Percentiles rank a stretch among this genome's conserved stretches.
Conservation (phyloP, 768 basidiomycete genomes). For the Leccinellum albellum region DNA sequence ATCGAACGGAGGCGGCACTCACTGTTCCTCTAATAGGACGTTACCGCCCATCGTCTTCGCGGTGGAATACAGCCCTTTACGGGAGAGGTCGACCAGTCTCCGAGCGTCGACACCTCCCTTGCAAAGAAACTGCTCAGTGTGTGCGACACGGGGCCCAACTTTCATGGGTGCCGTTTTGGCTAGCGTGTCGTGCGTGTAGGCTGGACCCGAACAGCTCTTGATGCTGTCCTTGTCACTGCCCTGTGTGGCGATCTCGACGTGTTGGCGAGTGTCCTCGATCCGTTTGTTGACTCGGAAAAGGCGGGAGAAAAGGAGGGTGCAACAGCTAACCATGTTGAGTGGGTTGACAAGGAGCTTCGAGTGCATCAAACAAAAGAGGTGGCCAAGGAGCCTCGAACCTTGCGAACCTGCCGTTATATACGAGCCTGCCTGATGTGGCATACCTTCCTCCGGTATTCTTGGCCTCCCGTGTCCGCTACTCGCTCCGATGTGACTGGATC, state of each 20-base stretch:
- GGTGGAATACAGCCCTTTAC: conserved; percentile 30
- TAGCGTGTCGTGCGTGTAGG: conserved; percentile 25
- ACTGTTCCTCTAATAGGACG: conserved; percentile 36
- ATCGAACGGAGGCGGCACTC: conserved; percentile 17
- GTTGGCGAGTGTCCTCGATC: conserved; percentile 16
- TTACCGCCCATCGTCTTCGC: conserved; percentile 36
- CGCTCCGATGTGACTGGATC: conserved; percentile 18
- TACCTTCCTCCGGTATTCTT: conserved; percentile 16
- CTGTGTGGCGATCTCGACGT: conserved; percentile 20
- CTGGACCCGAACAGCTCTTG: conserved; percentile 34
- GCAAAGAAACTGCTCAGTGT: conserved; percentile 34
- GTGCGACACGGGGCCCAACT: conserved; percentile 33
- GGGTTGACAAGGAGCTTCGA: conserved; percentile 19
- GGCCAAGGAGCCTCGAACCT: conserved; percentile 8
- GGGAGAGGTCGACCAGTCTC: conserved; percentile 33
- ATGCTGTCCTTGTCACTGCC: conserved; percentile 23
- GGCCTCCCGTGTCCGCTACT: conserved; percentile 9
- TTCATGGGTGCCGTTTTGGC: conserved; percentile 21
- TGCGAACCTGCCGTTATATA: conserved; percentile 21
- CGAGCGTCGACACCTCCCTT: conserved; percentile 35
- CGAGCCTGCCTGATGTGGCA: conserved; percentile 13
- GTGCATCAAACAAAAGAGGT: conserved; percentile 20
- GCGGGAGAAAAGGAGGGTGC: conserved; percentile 20
- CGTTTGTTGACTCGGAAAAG: conserved; percentile 16
- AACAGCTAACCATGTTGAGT: conserved; percentile 26